Base-by-base conservation (phyloP, 192 early-diverging fungal genomes). In the Coemansia aciculifera region DNA sequence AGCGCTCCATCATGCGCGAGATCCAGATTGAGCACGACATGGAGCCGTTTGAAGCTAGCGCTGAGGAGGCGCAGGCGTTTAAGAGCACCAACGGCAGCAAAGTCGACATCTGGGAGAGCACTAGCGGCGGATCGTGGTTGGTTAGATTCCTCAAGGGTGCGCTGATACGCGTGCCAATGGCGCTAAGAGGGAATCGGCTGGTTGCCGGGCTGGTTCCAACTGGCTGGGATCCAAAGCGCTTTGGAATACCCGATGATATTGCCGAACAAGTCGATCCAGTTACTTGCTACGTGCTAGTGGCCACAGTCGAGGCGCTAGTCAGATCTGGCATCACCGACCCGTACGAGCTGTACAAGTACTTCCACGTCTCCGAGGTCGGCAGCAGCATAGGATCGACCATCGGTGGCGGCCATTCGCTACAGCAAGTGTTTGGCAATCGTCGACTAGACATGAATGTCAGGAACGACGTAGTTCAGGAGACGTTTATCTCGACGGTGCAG, bases 281-380 rank as follows among this genome's bases (percentile, higher is more conserved):
- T 61, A 95, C 95, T 5, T 87, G 94, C 36, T 98, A 90, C 79
- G 87, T 88, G 63, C 73, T 98, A 48, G 90, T 98, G 46, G 88
- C 94, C 15, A 95, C 93, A 48, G 95, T 94, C 17, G 95, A 98
- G 78, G 94, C 95, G 7, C 85, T 98, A 44, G 81, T 95, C 56
- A 86, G 90, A 29, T 90, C 92, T 64, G 95, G 95, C 81, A 91
- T 98, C 31, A 95, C 94, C 31, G 95, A 98, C 74, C 95, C 95
- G 12, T 98, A 96, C 85, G 94, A 98, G 84, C 92, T 98, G 82
- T 98, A 92, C 86, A 85, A 94, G 79, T 95, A 96, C 68, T 91
- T 98, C 63, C 95, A 98, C 70, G 94, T 98, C 34, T 92, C 91
- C 51, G 94, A 98, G 71, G 87, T 98, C 49, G 95, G 95, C 56